phyloP scores from a whole-genome alignment of 345 rosid genomes.

The Durio zibethinus region DNA sequence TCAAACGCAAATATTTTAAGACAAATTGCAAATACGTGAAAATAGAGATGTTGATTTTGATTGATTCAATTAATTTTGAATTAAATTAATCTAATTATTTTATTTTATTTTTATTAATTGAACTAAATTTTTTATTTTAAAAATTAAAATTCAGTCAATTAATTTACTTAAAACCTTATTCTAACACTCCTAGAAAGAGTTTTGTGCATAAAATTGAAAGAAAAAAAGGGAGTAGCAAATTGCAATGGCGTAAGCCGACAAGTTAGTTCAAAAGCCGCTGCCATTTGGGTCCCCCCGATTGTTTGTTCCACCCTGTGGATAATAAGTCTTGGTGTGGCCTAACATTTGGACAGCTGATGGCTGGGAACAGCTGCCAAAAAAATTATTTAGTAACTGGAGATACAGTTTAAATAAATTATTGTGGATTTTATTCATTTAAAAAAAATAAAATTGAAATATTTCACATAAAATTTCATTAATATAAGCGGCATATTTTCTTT shows the following conservation, averaged over 20 bases:
- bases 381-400: constrained; percentile 10
- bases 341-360: constrained; percentile 7
- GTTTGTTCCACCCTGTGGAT: not conserved
- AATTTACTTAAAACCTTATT: too few relatives aligned
- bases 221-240: not conserved
- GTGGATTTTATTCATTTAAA: too few relatives aligned
- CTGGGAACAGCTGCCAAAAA: constrained; percentile 7
- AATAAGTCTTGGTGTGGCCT: not conserved
- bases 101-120: too few relatives aligned
- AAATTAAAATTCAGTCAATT: too few relatives aligned
- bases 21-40: not conserved
- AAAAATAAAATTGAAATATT: too few relatives aligned
- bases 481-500: too few relatives aligned
- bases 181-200: too few relatives aligned
- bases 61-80: too few relatives aligned
- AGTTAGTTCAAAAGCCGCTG: constrained; percentile 18
- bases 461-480: too few relatives aligned
- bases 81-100: too few relatives aligned
- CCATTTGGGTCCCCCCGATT: constrained; percentile 17
- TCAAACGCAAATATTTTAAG: not conserved
- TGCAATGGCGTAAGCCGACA: constrained; percentile 1
- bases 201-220: constrained; percentile 12
- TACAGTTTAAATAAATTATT: not conserved
- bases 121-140: too few relatives aligned
- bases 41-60: too few relatives aligned